Percentiles rank a stretch among this genome's conserved stretches.
Conservation (phyloP, 306 rosid genomes). For the Cyclanthera cordifolia region DNA sequence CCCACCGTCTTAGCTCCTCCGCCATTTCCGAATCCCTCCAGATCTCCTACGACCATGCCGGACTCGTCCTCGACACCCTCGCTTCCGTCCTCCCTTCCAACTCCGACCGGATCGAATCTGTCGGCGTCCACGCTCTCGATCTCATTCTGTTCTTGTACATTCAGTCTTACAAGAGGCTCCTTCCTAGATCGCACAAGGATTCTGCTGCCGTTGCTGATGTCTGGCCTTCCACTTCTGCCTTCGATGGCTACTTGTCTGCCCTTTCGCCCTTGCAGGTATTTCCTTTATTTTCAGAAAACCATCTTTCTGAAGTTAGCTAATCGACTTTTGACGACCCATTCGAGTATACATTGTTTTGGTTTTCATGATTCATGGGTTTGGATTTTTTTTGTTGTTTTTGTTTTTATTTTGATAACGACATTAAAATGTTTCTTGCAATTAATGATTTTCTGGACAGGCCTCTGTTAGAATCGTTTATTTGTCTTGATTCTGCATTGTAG, state of each 20-base stretch:
- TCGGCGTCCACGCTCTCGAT: constrained; percentile 64
- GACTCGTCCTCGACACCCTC: constrained; percentile 65
- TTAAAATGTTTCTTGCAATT: neutral
- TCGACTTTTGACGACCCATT: neutral
- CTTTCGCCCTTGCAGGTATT: constrained; percentile 90
- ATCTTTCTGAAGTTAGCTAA: neutral
- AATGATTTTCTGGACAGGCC: neutral
- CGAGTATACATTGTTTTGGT: neutral
- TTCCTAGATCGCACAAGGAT: constrained; percentile 93
- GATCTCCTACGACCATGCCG: constrained; percentile 76
- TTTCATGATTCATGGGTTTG: neutral
- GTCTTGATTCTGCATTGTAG: constrained; percentile 1
- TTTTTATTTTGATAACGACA: neutral
- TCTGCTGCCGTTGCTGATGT: constrained; percentile 88
- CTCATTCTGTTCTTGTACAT: constrained; percentile 80
- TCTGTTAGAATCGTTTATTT: neutral
- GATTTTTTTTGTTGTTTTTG: too few species aligned
- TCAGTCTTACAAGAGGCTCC: constrained; percentile 83
- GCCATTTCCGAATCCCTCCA: constrained; percentile 60
- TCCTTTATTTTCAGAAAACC: too few species aligned
- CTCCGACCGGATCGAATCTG: constrained; percentile 48
- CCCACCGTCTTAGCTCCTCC: constrained; percentile 37
- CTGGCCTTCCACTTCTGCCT: constrained; percentile 99
- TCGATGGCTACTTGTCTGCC: constrained; percentile 94
- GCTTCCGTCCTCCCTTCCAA: constrained; percentile 62